Base-by-base conservation (phyloP, 176 grass and related monocot genomes). In the Bothriochloa decipiens region DNA sequence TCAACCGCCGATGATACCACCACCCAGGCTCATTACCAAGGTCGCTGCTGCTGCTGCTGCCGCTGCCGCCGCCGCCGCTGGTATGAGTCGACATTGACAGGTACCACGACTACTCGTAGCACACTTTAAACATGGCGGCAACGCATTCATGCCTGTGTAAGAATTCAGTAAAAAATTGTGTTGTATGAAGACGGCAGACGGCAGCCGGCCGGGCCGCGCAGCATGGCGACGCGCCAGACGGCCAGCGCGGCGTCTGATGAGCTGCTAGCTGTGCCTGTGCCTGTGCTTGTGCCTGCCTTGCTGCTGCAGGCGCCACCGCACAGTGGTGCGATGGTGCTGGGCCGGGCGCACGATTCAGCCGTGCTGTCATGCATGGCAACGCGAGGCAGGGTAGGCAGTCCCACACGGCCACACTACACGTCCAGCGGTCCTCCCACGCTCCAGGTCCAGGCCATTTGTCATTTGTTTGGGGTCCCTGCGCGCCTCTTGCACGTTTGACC, bases 91-190 rank as follows among this genome's bases (percentile, higher is more conserved):
- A 42, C 40, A 42, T 42, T 42, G 40, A 42, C 8, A 42, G 8
- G 37, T 6, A 40, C 6, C 8, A 40, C 29, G 29, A 32, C 29
- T 32, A 32, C 2, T 32, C 29, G 29, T n/a, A 18, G 23, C n/a
- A 78, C 36, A 9, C 37, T 64, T 78, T 42, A 77, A 77, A 41
- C 75, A 41, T 77, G 52, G 32, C 74, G 74, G 74, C 17, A 18
- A 23, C 35, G 29, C 29, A 32, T 32, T 32, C 29, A 32, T 32
- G 29, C 29, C 29, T 32, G 29, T 32, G 29, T 32, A 32, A 32
- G 29, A 32, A 32, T 32, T 32, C 29, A 36, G 47, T 50, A 49
- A 49, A 52, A 53, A 36, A 4, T 57, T 22, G 65, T 68, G 16
- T 20, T 39, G 33, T 25, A 40, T 60, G 74, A 1, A 36, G 74